These are phyloP conservation scores for Saprolegnia parasitica DNA, from an alignment of 352 stramenopile species.

Conservation along the genomic window DNA sequence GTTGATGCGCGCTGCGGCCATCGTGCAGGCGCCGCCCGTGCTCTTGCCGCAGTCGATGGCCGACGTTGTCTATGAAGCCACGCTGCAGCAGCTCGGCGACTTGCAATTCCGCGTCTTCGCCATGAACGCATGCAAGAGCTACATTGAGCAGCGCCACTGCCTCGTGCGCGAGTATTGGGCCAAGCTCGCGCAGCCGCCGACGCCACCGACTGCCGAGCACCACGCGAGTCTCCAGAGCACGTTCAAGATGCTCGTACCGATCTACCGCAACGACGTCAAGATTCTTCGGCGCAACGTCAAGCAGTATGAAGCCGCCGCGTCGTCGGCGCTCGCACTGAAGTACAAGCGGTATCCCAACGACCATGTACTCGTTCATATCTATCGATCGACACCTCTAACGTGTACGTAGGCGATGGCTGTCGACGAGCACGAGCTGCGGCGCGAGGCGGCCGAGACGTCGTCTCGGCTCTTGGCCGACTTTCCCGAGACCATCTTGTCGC, in stretches of 20 bases:
- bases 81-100: slow-evolving; percentile 14
- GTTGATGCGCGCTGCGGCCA: background rate
- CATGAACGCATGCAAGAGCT: background rate
- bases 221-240: background rate
- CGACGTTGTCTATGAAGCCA: slow-evolving; percentile 7
- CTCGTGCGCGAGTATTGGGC: slow-evolving; percentile 1
- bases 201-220: background rate
- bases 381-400: too few species aligned
- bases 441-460: background rate
- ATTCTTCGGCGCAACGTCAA: background rate
- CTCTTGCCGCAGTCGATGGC: background rate
- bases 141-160: background rate
- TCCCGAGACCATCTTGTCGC: background rate
- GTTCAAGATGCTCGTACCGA: background rate
- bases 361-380: background rate
- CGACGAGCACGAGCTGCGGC: slow-evolving; percentile 8
- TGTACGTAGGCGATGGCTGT: background rate
- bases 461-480: background rate
- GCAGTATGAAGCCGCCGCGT: background rate
- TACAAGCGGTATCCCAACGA: background rate
- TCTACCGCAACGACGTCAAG: slow-evolving; percentile 20
- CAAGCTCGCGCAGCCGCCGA: background rate
- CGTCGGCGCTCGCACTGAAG: background rate
- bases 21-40: background rate
- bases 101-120: slow-evolving; percentile 12